Percentiles rank a stretch among this genome's conserved stretches.
Evolutionary conservation across 2,329 filamentous ascomycete species (phyloP).

Genomic region (Trichophyton simii): DNA sequence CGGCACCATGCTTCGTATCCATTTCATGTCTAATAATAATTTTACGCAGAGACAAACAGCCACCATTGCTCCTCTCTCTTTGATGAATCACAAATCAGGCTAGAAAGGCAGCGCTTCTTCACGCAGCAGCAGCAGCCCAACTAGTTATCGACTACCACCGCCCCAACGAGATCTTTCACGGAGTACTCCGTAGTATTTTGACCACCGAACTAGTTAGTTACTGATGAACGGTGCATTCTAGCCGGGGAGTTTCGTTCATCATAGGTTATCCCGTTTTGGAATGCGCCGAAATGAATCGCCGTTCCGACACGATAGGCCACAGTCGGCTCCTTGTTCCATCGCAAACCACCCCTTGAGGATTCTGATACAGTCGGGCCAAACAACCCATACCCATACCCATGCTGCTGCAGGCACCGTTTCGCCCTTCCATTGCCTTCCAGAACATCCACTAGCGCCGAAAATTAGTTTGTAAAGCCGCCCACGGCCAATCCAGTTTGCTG

Average conservation of each 20-base stretch:
- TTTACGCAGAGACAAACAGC: background rate
- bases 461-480: background rate
- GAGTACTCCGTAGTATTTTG: background rate
- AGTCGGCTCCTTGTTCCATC: conserved; percentile 3
- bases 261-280: background rate
- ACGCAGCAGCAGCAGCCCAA: background rate
- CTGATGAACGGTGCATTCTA: background rate
- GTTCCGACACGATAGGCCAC: background rate
- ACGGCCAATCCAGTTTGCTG: background rate
- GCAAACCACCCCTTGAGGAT: conserved; percentile 2
- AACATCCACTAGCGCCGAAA: background rate
- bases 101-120: background rate
- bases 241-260: background rate
- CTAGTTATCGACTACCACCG: too few relatives aligned
- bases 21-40: background rate
- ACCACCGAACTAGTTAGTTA: background rate
- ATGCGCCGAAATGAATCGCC: conserved; percentile 1
- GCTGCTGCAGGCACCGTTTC: conserved; percentile 4
- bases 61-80: background rate
- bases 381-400: background rate
- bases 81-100: background rate
- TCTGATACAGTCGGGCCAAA: background rate
- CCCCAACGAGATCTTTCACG: background rate
- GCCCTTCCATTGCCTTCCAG: conserved; percentile 2
- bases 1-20: background rate